Percentiles rank a stretch among this genome's conserved stretches.
phyloP scores from a whole-genome alignment of 768 basidiomycete species.

The Kockovaella imperatae region DNA sequence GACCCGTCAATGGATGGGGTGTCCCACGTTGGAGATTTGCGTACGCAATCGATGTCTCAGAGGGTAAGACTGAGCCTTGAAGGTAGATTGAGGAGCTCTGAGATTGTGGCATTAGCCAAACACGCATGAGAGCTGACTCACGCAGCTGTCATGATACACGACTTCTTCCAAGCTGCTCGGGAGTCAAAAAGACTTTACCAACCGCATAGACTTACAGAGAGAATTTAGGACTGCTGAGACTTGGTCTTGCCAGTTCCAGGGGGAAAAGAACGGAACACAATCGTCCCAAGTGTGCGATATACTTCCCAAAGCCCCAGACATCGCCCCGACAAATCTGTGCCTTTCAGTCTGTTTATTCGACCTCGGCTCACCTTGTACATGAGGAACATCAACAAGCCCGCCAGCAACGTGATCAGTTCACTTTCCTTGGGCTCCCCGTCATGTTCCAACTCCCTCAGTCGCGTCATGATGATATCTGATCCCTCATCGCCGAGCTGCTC shows the following conservation, averaged over 20 bases:
- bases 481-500: constrained; percentile 20
- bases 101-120: not conserved
- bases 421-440: constrained; percentile 3
- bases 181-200: not conserved
- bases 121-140: constrained; percentile 2
- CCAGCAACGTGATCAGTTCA: constrained; percentile 28
- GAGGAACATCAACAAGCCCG: constrained; percentile 26
- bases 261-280: constrained; percentile 13
- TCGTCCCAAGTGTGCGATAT: constrained; percentile 12
- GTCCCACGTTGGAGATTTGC: constrained; percentile 4
- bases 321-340: constrained; percentile 32
- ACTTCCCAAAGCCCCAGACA: constrained; percentile 26
- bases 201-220: constrained; percentile 16
- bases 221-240: constrained; percentile 17
- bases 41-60: constrained; percentile 6
- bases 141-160: constrained; percentile 27
- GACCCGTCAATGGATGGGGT: constrained; percentile 28
- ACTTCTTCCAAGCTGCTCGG: constrained; percentile 30
- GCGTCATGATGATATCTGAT: constrained; percentile 7
- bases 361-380: constrained; percentile 29
- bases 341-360: not conserved
- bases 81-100: constrained; percentile 20
- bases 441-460: not conserved
- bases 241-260: constrained; percentile 1
- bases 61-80: constrained; percentile 13